Conservation (phyloP, 441 rosid genomes). For the Eutrema salsugineum region DNA sequence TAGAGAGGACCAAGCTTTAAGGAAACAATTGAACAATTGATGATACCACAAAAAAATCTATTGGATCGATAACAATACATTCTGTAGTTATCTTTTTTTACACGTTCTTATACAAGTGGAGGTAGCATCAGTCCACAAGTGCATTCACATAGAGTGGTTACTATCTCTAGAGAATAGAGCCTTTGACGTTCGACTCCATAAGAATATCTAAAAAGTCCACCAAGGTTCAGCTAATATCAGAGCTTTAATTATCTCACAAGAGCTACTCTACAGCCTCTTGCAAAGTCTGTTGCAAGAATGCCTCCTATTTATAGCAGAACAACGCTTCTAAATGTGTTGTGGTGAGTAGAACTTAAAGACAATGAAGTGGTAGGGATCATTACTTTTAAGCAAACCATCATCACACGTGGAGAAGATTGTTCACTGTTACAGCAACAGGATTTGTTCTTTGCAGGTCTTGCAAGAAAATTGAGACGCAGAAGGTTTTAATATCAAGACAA, state of each 20-base stretch:
- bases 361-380: not conserved
- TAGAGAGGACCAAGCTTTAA: slow-evolving; percentile 14
- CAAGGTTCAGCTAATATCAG: not conserved
- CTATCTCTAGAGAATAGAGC: not conserved
- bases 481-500: not conserved
- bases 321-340: not conserved
- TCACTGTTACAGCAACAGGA: slow-evolving; percentile 67
- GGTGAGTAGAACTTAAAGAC: not conserved
- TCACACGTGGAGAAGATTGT: slow-evolving; percentile 80
- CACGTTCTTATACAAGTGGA: not conserved
- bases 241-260: not conserved
- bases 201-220: not conserved
- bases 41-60: not conserved
- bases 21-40: slow-evolving; percentile 1
- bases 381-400: not conserved
- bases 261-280: not conserved
- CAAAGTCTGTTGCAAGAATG: not conserved
- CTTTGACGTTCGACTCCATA: not conserved
- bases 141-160: not conserved
- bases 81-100: not conserved
- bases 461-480: slow-evolving; percentile 5
- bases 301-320: not conserved
- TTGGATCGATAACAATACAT: not conserved
- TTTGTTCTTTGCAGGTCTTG: slow-evolving; percentile 51
- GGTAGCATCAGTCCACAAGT: not conserved